Evolutionary conservation across 768 basidiomycete genomes (phyloP), one percentile per base, ranked within the genome.

Genomic region (Mycena venus): DNA sequence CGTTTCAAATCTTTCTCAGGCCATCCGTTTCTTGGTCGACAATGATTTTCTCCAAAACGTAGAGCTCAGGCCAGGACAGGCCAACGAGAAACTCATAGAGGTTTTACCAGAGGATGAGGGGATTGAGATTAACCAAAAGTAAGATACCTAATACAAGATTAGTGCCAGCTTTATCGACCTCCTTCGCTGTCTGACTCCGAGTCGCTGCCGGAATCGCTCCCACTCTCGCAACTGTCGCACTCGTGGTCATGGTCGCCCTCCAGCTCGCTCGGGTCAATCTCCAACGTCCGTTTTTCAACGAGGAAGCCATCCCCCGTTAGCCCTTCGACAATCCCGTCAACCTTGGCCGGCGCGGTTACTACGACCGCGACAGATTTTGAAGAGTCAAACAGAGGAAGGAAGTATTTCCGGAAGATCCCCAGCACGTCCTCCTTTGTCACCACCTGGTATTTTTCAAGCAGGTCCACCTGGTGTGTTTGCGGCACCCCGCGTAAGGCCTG

Each of bases 1-100:
- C 0, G 89, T 97, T 5, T 97, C 96, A 2, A 97, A 97, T 82
- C 87, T 99, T 6, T 96, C 96, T 0, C 97, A 99, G 82, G 96
- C 95, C 6, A 95, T 98, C 75, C 91, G 90, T 34, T 99, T 98
- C 82, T 82, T 98, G 21, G 96, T 95, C 1, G 94, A 95, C 73
- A 98, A 99, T 75, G 92, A 96, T 79, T 96, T 97, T 83, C 84
- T 99, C 40, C 85, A 88, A 55, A 90, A 90, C 34, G 95, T 98
- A 2, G 97, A 98, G 82, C 82, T 94, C 31, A 89, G 87, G 55
- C 93, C 95, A 19, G 97, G 97, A 0, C 91, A 96, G 81, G 93
- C 93, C 4, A 85, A 90, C 55, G 84, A 89, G 47, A 87, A 86
- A 73, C 86, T 87, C 81, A 95, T 96, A 23, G 85, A 93, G 80